These are phyloP conservation scores for Diversispora eburnea DNA, from an alignment of 192 early-diverging fungal species.

Conservation along the genomic window DNA sequence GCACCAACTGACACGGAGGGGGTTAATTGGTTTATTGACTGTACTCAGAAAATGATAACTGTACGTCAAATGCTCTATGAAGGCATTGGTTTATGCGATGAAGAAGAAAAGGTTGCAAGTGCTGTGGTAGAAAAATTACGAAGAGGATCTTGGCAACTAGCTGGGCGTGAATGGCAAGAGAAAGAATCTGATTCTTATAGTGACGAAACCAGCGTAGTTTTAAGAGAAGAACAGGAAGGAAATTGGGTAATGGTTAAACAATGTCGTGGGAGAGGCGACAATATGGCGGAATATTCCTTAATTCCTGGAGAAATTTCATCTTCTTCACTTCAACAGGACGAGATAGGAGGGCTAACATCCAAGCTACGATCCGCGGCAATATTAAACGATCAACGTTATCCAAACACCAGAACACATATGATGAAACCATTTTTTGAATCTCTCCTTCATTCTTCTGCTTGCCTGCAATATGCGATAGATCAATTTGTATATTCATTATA, in stretches of 20 bases:
- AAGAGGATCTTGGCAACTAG: slow-evolving; percentile 6
- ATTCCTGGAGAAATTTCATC: slow-evolving; percentile 9
- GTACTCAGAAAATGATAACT: slow-evolving; percentile 7
- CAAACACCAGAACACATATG: slow-evolving; percentile 4
- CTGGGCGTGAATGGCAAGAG: slow-evolving; percentile 11
- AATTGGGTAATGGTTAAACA: slow-evolving; percentile 31
- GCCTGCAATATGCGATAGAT: slow-evolving; percentile 52
- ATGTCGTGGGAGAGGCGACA: slow-evolving; percentile 24
- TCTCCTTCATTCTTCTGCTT: slow-evolving; percentile 31
- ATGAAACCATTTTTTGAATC: slow-evolving; percentile 25
- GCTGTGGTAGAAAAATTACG: slow-evolving; percentile 31
- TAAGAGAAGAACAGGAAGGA: slow-evolving; percentile 27
- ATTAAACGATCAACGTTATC: no score
- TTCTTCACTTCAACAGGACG: background rate
- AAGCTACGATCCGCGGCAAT: background rate
- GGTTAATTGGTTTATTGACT: slow-evolving; percentile 1
- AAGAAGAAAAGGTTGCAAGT: slow-evolving; percentile 35
- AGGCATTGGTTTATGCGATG: slow-evolving; percentile 15
- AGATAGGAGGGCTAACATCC: background rate
- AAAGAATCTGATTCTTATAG: slow-evolving; percentile 5
- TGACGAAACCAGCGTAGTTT: slow-evolving; percentile 21
- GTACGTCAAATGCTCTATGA: slow-evolving; percentile 23
- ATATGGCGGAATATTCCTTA: slow-evolving; percentile 25
- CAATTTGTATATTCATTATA: slow-evolving; percentile 52
- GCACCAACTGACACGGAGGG: slow-evolving; percentile 10